These are phyloP conservation scores for Podila epicladia DNA, from an alignment of 192 early-diverging fungal genomes.

Conservation along the genomic window DNA sequence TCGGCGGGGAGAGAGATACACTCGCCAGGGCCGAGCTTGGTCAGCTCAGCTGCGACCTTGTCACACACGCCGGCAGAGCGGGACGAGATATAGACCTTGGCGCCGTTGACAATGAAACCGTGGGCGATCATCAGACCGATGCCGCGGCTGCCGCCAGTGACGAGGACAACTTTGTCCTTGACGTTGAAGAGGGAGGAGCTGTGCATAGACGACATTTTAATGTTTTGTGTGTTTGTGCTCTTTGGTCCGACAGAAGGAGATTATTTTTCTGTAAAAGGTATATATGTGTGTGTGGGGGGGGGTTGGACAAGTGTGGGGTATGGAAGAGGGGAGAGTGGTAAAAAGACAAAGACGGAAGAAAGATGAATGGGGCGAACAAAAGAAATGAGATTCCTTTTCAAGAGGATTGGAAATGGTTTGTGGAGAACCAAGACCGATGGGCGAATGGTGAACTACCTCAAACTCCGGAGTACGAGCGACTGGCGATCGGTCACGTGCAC, in stretches of 20 bases:
- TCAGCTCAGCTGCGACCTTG: conserved; percentile 74
- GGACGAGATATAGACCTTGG: conserved; percentile 91
- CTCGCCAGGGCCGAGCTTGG: conserved; percentile 69
- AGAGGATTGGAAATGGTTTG: background rate
- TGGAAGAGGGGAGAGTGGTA: background rate
- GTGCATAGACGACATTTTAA: conserved; percentile 56
- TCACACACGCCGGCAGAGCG: conserved; percentile 73
- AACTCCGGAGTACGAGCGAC: too few relatives aligned
- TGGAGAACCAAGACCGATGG: background rate
- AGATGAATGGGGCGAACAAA: background rate
- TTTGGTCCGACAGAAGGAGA: background rate
- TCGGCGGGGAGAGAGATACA: conserved; percentile 82
- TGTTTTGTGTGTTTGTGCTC: too few relatives aligned
- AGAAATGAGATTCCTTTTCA: background rate
- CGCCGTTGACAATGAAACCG: conserved; percentile 87
- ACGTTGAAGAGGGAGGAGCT: conserved; percentile 68
- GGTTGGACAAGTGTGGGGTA: too few relatives aligned
- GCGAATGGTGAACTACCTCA: conserved; percentile 1
- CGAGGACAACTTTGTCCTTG: conserved; percentile 82
- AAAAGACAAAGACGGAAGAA: background rate
- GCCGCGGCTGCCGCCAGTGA: conserved; percentile 81
- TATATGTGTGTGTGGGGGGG: background rate
- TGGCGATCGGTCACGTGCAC: too few relatives aligned
- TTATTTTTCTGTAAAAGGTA: background rate
- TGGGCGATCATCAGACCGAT: conserved; percentile 68